phyloP scores from a whole-genome alignment of 192 early-diverging fungal genomes.

The Coemansia sp. region DNA sequence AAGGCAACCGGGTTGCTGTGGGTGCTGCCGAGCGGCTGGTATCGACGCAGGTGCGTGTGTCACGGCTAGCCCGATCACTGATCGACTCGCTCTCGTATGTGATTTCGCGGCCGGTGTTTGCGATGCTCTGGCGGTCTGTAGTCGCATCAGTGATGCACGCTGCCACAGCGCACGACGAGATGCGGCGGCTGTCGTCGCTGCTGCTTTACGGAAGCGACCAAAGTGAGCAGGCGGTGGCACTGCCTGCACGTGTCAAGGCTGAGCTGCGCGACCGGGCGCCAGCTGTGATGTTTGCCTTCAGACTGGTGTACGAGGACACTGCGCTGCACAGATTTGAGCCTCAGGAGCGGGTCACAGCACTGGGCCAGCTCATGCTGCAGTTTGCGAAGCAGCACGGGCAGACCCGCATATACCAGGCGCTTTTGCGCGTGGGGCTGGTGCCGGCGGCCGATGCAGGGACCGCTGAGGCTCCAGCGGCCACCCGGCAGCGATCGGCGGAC shows the following conservation, averaged over 20 bases:
- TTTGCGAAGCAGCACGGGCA: slow-evolving; percentile 15
- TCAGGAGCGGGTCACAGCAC: slow-evolving; percentile 1
- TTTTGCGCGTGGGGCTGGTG: slow-evolving; percentile 4
- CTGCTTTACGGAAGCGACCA: slow-evolving; percentile 20
- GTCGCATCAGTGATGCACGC: slow-evolving; percentile 11
- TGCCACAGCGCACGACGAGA: slow-evolving; percentile 1
- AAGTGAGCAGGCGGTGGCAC: background rate
- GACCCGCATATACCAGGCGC: slow-evolving; percentile 4
- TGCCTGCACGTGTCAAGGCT: slow-evolving; percentile 15
- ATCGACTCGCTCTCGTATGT: slow-evolving; percentile 31
- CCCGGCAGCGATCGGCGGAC: slow-evolving; percentile 8
- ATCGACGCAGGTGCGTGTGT: slow-evolving; percentile 8
- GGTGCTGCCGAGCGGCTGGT: background rate
- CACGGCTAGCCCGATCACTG: slow-evolving; percentile 11
- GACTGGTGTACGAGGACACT: slow-evolving; percentile 40
- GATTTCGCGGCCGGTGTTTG: slow-evolving; percentile 14
- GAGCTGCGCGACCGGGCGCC: slow-evolving; percentile 30
- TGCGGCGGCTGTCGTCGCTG: slow-evolving; percentile 20
- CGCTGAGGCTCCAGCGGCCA: background rate
- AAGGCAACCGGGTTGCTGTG: slow-evolving; percentile 3
- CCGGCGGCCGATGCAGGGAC: background rate
- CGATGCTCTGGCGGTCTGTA: slow-evolving; percentile 16
- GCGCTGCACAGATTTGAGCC: slow-evolving; percentile 20
- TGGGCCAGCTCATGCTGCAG: slow-evolving; percentile 20
- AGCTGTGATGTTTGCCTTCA: slow-evolving; percentile 36